Base-by-base conservation (phyloP, 106 monocot genomes). In the Amphibolis antarctica region DNA sequence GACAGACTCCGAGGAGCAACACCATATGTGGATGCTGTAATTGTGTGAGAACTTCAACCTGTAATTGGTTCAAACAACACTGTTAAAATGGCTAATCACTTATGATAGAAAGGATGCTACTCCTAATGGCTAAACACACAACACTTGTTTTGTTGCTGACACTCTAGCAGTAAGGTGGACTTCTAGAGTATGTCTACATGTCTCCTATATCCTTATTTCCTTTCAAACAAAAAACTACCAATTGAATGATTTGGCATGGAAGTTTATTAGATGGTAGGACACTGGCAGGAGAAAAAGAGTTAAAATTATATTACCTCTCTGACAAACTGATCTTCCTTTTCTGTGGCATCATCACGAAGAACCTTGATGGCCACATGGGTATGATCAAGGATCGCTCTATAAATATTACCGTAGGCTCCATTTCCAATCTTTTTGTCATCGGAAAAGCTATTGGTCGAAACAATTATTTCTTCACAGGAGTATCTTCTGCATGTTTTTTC, bases 321-420 rank as follows among this genome's bases (percentile, higher is more conserved):
- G 12, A 93, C 48, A 60, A 88, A 93, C 60, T 93, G 85, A 14
- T 83, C 83, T 15, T 63, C 81, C 64, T 74, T 85, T 70, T 77
- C 74, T 52, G 23, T 18, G 53, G 75, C 70, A 30, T 84, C 89
- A 55, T 75, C 77, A 42, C 63, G 51, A 60, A 94, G 77, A 48
- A 85, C 89, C 72, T 94, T 94, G 30, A 94, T 62, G 55, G 93
- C 93, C 24, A 94, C 93, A 22, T 80, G 75, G n/a, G 74, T 84
- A 46, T 94, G 80, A 68, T 89, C 93, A 69, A 94, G 85, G 61
- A 60, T 75, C 68, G 83, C 75, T 64, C 66, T 89, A 46, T 94
- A 94, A 28, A 94, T 86, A 62, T 77, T 60, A 4, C 93, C 93
- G 63, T 77, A 94, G 46, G 86, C 69, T 55, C 93, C 93, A 54